Evolutionary conservation across 306 rosid genomes (phyloP).

Genomic region (Calophaca sinica): DNA sequence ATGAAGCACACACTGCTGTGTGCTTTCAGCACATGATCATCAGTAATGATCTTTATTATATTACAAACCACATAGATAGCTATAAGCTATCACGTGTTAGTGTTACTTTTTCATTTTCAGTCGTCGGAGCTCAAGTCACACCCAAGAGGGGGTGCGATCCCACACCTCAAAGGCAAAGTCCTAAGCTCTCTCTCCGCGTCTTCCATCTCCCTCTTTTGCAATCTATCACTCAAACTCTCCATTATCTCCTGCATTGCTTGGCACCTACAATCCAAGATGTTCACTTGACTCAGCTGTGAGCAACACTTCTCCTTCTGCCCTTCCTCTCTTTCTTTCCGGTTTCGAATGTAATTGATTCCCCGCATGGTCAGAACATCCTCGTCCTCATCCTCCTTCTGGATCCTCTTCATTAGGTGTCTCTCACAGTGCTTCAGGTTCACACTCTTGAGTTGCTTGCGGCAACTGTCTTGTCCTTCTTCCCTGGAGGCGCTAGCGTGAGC

Average conservation of each 20-base stretch:
- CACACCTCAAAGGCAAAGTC: conserved; percentile 19
- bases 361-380: not conserved
- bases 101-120: too few relatives aligned
- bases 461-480: not conserved
- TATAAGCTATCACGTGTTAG: not conserved
- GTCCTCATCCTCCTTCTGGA: not conserved
- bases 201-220: not conserved
- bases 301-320: conserved; percentile 32
- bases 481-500: not conserved
- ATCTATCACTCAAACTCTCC: not conserved
- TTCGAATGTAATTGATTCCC: not conserved
- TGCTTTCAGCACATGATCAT: not conserved
- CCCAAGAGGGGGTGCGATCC: not conserved
- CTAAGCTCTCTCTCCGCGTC: not conserved
- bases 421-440: conserved; percentile 35
- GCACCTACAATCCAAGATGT: conserved; percentile 43
- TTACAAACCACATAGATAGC: not conserved
- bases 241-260: conserved; percentile 38
- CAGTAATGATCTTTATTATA: conserved; percentile 29
- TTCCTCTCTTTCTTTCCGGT: not conserved
- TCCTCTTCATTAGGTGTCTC: not conserved
- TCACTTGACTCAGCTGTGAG: not conserved
- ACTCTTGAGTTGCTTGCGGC: conserved; percentile 1
- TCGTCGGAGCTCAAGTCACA: not conserved
- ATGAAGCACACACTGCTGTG: not conserved